Evolutionary conservation across 345 rosid species (phyloP).

Genomic region (Citrus glauca): DNA sequence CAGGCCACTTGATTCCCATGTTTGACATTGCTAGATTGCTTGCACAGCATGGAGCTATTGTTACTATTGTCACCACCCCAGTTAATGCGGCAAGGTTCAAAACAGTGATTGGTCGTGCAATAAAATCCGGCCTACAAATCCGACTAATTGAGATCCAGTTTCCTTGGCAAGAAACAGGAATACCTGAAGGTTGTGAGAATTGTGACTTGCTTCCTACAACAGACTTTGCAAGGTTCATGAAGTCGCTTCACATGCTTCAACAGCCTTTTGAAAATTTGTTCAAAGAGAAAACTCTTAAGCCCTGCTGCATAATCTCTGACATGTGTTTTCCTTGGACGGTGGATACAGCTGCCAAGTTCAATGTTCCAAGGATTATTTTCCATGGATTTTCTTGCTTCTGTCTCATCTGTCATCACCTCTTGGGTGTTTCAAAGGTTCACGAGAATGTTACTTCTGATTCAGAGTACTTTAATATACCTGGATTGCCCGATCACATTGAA

Average conservation of each 20-base stretch:
- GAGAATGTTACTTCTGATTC: constrained; percentile 17
- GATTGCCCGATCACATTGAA: constrained; percentile 18
- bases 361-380: not conserved
- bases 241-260: not conserved
- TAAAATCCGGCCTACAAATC: not conserved
- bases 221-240: not conserved
- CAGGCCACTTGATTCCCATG: not conserved
- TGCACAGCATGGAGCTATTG: not conserved
- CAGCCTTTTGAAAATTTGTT: not conserved
- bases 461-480: constrained; percentile 29
- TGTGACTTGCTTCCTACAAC: not conserved
- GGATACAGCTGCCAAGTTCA: not conserved
- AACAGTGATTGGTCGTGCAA: not conserved
- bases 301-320: not conserved
- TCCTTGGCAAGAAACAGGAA: not conserved
- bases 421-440: constrained; percentile 24
- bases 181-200: not conserved
- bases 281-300: not conserved
- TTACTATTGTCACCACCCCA: not conserved
- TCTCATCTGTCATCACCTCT: not conserved
- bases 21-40: not conserved
- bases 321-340: not conserved
- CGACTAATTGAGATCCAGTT: not conserved
- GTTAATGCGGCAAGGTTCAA: not conserved
- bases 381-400: constrained; percentile 3